Conservation (phyloP, 805 yeast species). For the Myxozyma melibiosi region DNA sequence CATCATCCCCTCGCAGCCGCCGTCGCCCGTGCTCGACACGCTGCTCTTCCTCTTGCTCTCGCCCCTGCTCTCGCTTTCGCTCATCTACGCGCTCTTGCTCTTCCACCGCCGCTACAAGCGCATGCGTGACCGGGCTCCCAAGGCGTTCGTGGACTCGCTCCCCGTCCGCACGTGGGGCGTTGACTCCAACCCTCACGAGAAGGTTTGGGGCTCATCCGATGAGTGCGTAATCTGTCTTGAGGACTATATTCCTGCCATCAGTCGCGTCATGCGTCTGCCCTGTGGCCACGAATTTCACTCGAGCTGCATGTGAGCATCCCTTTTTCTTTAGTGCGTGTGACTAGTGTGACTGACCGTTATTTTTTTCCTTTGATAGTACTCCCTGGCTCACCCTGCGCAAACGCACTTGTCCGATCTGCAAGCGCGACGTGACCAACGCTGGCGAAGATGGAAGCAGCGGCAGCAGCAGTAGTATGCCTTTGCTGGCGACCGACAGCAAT, state of each 20-base stretch:
- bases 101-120: slow-evolving; percentile 43
- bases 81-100: slow-evolving; percentile 43
- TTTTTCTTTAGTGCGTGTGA: neutral
- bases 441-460: neutral
- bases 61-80: slow-evolving; percentile 45
- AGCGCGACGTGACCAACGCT: slow-evolving; percentile 44
- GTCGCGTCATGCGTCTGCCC: slow-evolving; percentile 55
- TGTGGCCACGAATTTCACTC: slow-evolving; percentile 66
- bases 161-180: slow-evolving; percentile 44
- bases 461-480: neutral
- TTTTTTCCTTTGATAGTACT: slow-evolving; percentile 37
- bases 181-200: slow-evolving; percentile 34
- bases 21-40: slow-evolving; percentile 43
- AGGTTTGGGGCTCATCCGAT: slow-evolving; percentile 48
- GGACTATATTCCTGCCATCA: slow-evolving; percentile 51
- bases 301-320: slow-evolving; percentile 47
- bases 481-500: slow-evolving; percentile 11
- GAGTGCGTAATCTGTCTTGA: slow-evolving; percentile 66
- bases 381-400: slow-evolving; percentile 61
- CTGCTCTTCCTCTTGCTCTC: slow-evolving; percentile 44
- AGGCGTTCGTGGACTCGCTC: slow-evolving; percentile 42
- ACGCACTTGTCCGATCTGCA: slow-evolving; percentile 63
- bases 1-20: slow-evolving; percentile 37
- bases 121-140: slow-evolving; percentile 45
- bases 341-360: neutral